Base-by-base conservation (phyloP, 495 filamentous ascomycete species). In the Apiosordaria backusii region DNA sequence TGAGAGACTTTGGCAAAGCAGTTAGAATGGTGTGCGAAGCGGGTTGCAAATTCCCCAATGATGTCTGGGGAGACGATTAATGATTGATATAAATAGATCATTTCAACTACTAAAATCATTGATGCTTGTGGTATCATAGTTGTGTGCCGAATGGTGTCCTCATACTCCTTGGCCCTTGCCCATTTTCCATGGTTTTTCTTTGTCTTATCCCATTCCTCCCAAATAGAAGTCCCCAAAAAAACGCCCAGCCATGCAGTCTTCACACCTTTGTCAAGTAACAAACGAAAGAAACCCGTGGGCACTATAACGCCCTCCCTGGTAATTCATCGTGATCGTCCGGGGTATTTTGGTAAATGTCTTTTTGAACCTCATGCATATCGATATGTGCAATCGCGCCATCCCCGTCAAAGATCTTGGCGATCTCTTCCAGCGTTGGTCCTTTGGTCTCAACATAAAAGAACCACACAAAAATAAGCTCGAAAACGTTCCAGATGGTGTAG, bases 381-480 rank as follows among this genome's bases (percentile, higher is more conserved):
- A 82, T 81, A 53, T 83, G 72, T 15, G 81, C 82, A 25, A 86
- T 78, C 60, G 85, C 85, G 15, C 77, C 71, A 9, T 83, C 81
- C 18, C 87, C 86, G 69, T 88, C 86, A 68, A 89, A 88, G 60
- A 85, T 79, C 59, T 77, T 73, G 3, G 85, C 82, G 64, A 88
- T 85, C 66, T 89, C 88, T 68, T 90, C 88, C 4, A 89, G 81
- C 0, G 86, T 87, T 0, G 84, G 84, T 10, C 86, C 85, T 60
- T 84, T 84, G 15, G 87, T 90, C 75, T 90, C 88, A 23, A 87
- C 79, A 63, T 87, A 90, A 75, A 87, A 83, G 77, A 87, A 85
- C 77, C 83, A 89, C n/a, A 89, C 87, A 63, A 89, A 85, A 3
- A 81, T 54, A 23, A 89, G 70, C 70, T 88, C 85, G 62, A 82